A percentile compares a stretch with the other conserved stretches of the same genome.
Conservation (phyloP, 768 basidiomycete genomes). For the Lactarius deliciosus region DNA sequence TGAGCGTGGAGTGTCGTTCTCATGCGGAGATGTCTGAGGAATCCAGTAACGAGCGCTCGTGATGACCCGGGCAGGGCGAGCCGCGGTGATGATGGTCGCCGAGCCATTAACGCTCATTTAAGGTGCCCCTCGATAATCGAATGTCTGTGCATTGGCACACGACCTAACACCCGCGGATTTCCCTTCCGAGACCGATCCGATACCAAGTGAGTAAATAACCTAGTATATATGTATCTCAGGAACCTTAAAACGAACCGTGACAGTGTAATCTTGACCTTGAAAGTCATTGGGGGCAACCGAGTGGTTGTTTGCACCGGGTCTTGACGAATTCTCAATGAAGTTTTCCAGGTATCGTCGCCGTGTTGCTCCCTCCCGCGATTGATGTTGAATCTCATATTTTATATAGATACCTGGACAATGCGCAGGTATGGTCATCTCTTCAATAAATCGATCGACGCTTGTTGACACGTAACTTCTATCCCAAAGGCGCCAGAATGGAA, state of each 20-base stretch:
- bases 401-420: slow-evolving; percentile 27
- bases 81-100: too few species aligned
- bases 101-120: too few species aligned
- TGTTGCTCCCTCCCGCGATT: neutral
- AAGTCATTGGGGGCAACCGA: neutral
- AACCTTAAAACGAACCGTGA: neutral
- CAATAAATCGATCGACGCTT: neutral
- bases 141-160: too few species aligned
- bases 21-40: neutral
- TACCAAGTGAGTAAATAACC: neutral
- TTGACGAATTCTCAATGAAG: slow-evolving; percentile 19
- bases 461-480: neutral
- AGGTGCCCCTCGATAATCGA: too few species aligned
- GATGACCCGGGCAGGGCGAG: too few species aligned
- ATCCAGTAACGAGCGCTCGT: neutral
- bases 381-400: neutral
- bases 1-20: neutral
- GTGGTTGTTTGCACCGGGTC: neutral
- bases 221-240: neutral
- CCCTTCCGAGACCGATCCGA: neutral
- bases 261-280: neutral
- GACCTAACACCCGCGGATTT: neutral
- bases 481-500: slow-evolving; percentile 30
- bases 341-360: slow-evolving; percentile 26
- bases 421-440: slow-evolving; percentile 19